Base-by-base conservation (phyloP, 208 protist species). In the Wallacemonas sp. region DNA sequence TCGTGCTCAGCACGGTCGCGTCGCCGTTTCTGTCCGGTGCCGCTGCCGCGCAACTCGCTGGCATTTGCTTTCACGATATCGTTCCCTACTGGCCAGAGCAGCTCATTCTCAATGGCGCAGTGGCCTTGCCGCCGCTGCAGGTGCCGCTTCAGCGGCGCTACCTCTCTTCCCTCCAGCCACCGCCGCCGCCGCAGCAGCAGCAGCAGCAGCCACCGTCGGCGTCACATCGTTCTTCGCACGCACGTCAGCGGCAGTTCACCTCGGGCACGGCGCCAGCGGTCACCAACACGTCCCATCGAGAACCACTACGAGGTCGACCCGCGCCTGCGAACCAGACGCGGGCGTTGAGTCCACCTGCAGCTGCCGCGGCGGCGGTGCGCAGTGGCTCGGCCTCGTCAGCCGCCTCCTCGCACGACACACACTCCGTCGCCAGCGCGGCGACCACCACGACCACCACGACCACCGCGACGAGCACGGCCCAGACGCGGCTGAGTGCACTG, bases 21-120 rank as follows among this genome's bases (percentile, higher is more conserved):
- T 58, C 52, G 29, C 52, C 52, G 30, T 58, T 58, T 19, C n/a
- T 58, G 52, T 21, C 52, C 29, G 3, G 11, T 3, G 14, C 11
- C 12, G 52, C 52, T 9, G 29, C 12, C n/a, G 12, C 6, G 14
- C 30, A 6, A 26, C 32, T 58, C 6, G 0, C 29, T 8, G 52
- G 29, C 0, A 8, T 58, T 19, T 29, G 17, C 52, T 58, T 41
- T 29, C 29, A 33, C 2, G n/a, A 58, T 21, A 11, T 58, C 6
- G 52, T 58, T 9, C 52, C 52, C 29, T 58, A 58, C 52, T 58
- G 52, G 52, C 12, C 52, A n/a, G 52, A 58, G 32, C 52, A 58
- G 21, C 52, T 58, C 29, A 58, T 58, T n/a, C 17, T 39, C 5
- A 24, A 58, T 29, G 52, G 29, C 16, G 52, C 29, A 9, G 11